These are phyloP conservation scores for Pythium grandisporangium DNA, from an alignment of 352 stramenopile genomes.

Conservation along the genomic window DNA sequence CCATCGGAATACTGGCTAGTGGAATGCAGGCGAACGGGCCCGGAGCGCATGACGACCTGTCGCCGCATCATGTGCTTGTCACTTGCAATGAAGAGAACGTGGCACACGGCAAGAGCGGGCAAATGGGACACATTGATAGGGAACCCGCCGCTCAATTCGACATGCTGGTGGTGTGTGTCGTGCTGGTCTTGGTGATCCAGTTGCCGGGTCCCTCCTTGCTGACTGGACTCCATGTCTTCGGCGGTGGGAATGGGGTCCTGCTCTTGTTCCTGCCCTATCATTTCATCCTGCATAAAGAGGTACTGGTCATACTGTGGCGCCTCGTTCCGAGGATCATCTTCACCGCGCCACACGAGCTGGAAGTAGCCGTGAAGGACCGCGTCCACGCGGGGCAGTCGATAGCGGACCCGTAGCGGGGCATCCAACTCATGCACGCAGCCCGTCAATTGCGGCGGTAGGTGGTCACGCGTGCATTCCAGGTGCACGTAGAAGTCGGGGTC, in stretches of 20 bases:
- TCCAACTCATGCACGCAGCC: conserved; percentile 33
- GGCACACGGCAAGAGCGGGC: conserved; percentile 29
- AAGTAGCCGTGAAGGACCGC: conserved; percentile 49
- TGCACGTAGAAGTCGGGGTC: conserved; percentile 30
- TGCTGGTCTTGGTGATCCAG: conserved; percentile 12
- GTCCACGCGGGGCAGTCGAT: conserved; percentile 28
- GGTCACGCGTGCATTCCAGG: conserved; percentile 32
- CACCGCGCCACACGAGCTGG: conserved; percentile 48
- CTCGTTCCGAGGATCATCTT: conserved; percentile 33
- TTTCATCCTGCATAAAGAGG: conserved; percentile 30
- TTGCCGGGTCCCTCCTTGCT: conserved; percentile 10
- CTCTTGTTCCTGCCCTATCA: too few species aligned
- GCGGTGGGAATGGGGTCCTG: too few species aligned
- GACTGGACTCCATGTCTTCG: conserved; percentile 1
- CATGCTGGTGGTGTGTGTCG: conserved; percentile 11
- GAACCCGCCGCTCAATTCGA: conserved; percentile 26
- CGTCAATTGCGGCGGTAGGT: conserved; percentile 17
- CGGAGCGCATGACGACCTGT: conserved; percentile 44
- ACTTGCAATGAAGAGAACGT: conserved; percentile 52
- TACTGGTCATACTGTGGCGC: conserved; percentile 38
- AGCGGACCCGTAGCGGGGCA: conserved; percentile 27
- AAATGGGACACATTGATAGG: conserved; percentile 31
- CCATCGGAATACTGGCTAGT: conserved; percentile 10
- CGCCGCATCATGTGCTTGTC: conserved; percentile 47
- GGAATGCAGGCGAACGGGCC: conserved; percentile 27